Percentiles rank a stretch among this genome's conserved stretches.
phyloP scores from a whole-genome alignment of 1,139 yeast genomes.

The Kazachstania sp. region DNA sequence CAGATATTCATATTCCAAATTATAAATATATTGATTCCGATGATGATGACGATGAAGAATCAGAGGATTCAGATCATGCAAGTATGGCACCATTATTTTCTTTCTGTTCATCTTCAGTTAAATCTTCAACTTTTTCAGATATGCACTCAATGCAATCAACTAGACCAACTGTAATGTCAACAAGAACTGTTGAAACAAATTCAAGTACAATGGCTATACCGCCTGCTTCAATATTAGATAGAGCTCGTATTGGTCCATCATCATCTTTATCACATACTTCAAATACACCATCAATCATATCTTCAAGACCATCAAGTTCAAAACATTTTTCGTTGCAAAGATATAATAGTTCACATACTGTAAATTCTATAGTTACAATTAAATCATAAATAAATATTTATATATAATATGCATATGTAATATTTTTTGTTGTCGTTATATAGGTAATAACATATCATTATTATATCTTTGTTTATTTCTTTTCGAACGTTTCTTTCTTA shows the following conservation, averaged over 20 bases:
- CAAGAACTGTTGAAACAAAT: slow-evolving; percentile 48
- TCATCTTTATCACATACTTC: background rate
- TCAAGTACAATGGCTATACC: slow-evolving; percentile 57
- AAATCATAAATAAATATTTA: slow-evolving; percentile 11
- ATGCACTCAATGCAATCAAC: slow-evolving; percentile 33
- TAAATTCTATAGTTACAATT: slow-evolving; percentile 16
- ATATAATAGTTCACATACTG: slow-evolving; percentile 13
- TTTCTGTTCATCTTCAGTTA: slow-evolving; percentile 38
- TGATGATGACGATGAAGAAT: slow-evolving; percentile 2
- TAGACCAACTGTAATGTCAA: slow-evolving; percentile 35
- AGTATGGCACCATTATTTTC: slow-evolving; percentile 49
- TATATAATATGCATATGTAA: too few relatives aligned
- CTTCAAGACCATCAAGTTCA: slow-evolving; percentile 15
- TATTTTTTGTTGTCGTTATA: too few relatives aligned
- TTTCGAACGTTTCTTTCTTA: background rate
- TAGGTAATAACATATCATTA: slow-evolving; percentile 6
- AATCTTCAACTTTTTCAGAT: slow-evolving; percentile 34
- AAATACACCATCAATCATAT: slow-evolving; percentile 4
- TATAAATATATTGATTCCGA: slow-evolving; percentile 1
- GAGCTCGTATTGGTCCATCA: slow-evolving; percentile 29
- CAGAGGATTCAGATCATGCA: slow-evolving; percentile 36
- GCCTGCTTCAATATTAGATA: slow-evolving; percentile 53
- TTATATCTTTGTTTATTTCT: slow-evolving; percentile 1
- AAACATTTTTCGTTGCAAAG: slow-evolving; percentile 23
- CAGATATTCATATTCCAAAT: too few relatives aligned